Evolutionary conservation across 2,329 filamentous ascomycete genomes (phyloP).

Genomic region (Sporothrix protearum): DNA sequence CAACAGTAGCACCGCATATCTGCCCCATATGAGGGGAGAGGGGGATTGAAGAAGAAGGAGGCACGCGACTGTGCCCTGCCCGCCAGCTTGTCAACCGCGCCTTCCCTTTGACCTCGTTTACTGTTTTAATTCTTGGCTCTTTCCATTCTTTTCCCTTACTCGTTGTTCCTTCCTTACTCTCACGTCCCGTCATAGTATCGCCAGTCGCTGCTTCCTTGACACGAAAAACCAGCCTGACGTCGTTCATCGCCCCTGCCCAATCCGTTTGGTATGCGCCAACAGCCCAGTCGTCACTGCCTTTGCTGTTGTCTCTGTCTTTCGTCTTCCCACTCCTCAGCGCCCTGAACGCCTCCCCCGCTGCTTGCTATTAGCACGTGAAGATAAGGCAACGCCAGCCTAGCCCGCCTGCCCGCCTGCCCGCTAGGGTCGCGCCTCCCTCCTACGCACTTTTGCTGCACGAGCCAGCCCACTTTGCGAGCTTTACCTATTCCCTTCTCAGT

Average conservation of each 20-base stretch:
- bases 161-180: background rate
- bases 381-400: constrained; percentile 10
- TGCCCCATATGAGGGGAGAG: background rate
- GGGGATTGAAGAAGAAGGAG: constrained; percentile 5
- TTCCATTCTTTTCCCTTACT: background rate
- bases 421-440: constrained; percentile 2
- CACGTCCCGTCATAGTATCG: background rate
- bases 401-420: constrained; percentile 7
- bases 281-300: background rate
- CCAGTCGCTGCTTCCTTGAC: background rate
- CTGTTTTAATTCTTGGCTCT: background rate
- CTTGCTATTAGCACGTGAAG: constrained; percentile 19
- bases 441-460: background rate
- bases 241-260: background rate
- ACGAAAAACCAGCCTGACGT: background rate
- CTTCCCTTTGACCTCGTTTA: background rate
- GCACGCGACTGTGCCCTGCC: constrained; percentile 17
- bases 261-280: background rate
- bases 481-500: no score
- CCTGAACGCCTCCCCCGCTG: constrained; percentile 7
- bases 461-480: background rate
- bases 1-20: background rate
- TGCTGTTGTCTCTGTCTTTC: no score
- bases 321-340: background rate
- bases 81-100: background rate